Conservation (phyloP, 1,284 basidiomycete species). For the Cutaneotrichosporon arboriforme region DNA sequence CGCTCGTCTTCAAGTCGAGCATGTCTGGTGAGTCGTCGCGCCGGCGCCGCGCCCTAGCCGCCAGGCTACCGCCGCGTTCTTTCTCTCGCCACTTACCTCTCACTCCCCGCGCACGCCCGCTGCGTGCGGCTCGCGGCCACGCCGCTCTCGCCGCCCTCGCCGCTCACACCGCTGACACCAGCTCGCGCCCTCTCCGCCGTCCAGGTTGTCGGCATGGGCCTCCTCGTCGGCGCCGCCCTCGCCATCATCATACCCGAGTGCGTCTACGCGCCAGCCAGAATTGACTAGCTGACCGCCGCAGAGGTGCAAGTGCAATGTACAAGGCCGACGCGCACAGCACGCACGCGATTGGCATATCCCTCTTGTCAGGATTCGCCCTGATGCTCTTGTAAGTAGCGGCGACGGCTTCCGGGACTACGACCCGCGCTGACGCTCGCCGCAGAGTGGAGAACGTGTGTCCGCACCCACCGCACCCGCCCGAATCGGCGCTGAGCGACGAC, state of each 20-base stretch:
- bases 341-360: slow-evolving; percentile 60
- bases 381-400: slow-evolving; percentile 64
- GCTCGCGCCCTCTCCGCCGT: slow-evolving; percentile 59
- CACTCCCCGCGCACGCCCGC: not conserved
- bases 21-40: slow-evolving; percentile 63
- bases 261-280: slow-evolving; percentile 30
- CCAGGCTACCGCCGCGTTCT: no score
- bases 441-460: slow-evolving; percentile 45
- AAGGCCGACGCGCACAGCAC: slow-evolving; percentile 45
- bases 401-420: not conserved
- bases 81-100: no score
- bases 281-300: slow-evolving; percentile 14
- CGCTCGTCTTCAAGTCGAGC: slow-evolving; percentile 58
- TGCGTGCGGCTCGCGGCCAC: not conserved
- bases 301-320: slow-evolving; percentile 48
- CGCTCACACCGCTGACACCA: slow-evolving; percentile 5
- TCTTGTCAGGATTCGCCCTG: slow-evolving; percentile 73
- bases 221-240: slow-evolving; percentile 79
- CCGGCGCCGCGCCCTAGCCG: no score
- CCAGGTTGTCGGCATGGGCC: slow-evolving; percentile 69
- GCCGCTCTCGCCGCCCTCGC: not conserved
- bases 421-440: not conserved
- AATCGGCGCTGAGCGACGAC: not conserved
- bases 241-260: slow-evolving; percentile 89
- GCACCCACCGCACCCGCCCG: slow-evolving; percentile 31